Percentiles rank a stretch among this genome's conserved stretches.
phyloP scores from a whole-genome alignment of 805 yeast species.

The Hanseniaspora nectarophila region DNA sequence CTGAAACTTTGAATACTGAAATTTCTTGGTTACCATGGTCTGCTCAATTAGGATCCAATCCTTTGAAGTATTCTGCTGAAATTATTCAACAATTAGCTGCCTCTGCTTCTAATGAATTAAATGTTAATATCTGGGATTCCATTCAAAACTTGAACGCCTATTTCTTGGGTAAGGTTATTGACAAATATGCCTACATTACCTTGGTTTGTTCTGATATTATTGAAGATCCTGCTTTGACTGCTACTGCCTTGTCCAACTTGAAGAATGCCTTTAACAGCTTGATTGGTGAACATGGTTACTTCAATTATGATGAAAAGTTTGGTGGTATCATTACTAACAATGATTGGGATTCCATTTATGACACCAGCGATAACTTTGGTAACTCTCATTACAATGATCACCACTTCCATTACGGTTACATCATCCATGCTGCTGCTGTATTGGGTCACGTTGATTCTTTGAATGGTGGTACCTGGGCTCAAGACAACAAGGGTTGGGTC shows the following conservation, averaged over 20 bases:
- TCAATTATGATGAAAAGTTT: slow-evolving; percentile 44
- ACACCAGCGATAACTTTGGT: slow-evolving; percentile 48
- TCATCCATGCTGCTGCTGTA: slow-evolving; percentile 70
- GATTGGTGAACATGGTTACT: slow-evolving; percentile 26
- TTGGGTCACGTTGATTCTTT: slow-evolving; percentile 52
- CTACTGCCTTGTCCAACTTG: slow-evolving; percentile 28
- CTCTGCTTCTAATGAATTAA: slow-evolving; percentile 37
- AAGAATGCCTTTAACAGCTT: slow-evolving; percentile 33
- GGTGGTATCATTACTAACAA: slow-evolving; percentile 45
- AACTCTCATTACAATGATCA: slow-evolving; percentile 73
- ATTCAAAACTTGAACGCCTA: slow-evolving; percentile 36
- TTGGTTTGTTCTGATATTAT: slow-evolving; percentile 40
- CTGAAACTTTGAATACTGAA: slow-evolving; percentile 32
- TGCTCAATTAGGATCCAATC: slow-evolving; percentile 23
- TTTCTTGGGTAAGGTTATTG: slow-evolving; percentile 42
- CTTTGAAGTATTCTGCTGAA: slow-evolving; percentile 33
- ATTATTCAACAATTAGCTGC: slow-evolving; percentile 35
- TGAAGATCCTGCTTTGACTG: slow-evolving; percentile 32
- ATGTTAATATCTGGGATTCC: slow-evolving; percentile 35
- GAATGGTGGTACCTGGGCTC: slow-evolving; percentile 43
- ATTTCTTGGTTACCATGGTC: slow-evolving; percentile 39
- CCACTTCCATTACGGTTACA: slow-evolving; percentile 79
- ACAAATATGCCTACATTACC: slow-evolving; percentile 46
- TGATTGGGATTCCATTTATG: slow-evolving; percentile 31
- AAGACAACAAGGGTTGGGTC: slow-evolving; percentile 42